phyloP scores from a whole-genome alignment of 2,329 filamentous ascomycete species.

The Xylogone sp. region DNA sequence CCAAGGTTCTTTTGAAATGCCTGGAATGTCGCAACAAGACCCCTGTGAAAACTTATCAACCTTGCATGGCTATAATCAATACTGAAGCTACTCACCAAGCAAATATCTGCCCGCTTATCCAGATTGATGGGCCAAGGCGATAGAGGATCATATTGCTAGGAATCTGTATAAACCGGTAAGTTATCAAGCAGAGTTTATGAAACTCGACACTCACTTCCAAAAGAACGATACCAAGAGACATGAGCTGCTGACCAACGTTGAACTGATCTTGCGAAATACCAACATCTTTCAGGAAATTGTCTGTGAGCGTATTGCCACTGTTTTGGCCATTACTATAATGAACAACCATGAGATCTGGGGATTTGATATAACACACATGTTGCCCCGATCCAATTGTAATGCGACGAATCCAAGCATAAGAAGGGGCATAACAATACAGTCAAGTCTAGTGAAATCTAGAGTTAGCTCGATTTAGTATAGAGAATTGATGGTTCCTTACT shows the following conservation, averaged over 20 bases:
- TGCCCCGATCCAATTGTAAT: slow-evolving; percentile 27
- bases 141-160: slow-evolving; percentile 2
- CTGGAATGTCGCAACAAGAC: slow-evolving; percentile 36
- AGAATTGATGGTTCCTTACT: neutral
- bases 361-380: slow-evolving; percentile 20
- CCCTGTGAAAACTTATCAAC: slow-evolving; percentile 11
- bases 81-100: slow-evolving; percentile 17
- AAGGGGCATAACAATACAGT: slow-evolving; percentile 29
- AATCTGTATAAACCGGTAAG: neutral
- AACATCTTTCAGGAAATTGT: slow-evolving; percentile 21
- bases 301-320: slow-evolving; percentile 24
- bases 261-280: slow-evolving; percentile 22
- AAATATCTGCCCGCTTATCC: slow-evolving; percentile 35
- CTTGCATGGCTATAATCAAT: neutral
- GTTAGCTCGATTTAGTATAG: neutral
- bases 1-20: slow-evolving; percentile 34
- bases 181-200: no score
- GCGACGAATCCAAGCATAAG: slow-evolving; percentile 29
- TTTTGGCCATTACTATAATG: neutral
- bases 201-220: slow-evolving; percentile 13
- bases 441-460: slow-evolving; percentile 11
- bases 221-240: slow-evolving; percentile 24
- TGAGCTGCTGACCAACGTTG: slow-evolving; percentile 22
- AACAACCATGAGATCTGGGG: no score
- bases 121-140: slow-evolving; percentile 28